Evolutionary conservation across 768 basidiomycete genomes (phyloP).

Genomic region (Amanita fuliginea): DNA sequence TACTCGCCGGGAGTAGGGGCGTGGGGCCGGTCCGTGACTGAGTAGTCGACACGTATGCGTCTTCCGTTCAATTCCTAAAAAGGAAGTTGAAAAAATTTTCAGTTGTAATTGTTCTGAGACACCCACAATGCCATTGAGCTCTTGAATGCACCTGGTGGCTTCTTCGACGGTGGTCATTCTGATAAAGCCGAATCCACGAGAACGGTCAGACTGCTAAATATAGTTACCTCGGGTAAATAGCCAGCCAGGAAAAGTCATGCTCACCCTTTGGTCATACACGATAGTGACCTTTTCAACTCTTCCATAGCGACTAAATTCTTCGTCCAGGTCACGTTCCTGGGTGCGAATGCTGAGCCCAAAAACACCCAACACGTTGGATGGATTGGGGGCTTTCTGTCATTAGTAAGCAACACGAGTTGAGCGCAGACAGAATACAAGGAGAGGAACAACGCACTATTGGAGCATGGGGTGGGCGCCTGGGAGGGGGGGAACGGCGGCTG

Average conservation of each 20-base stretch:
- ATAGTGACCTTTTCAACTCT: constrained; percentile 92
- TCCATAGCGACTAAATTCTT: constrained; percentile 85
- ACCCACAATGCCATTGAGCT: constrained; percentile 86
- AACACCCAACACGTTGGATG: constrained; percentile 87
- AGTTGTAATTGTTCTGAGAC: constrained; percentile 1
- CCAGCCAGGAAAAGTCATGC: constrained; percentile 14
- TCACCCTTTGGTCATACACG: constrained; percentile 91
- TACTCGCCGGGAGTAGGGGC: constrained; percentile 96
- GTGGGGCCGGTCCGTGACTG: constrained; percentile 88
- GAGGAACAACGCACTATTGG: constrained; percentile 47
- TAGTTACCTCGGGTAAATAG: background rate
- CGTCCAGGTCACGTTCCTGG: constrained; percentile 85
- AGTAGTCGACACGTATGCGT: constrained; percentile 94
- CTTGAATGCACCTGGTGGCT: constrained; percentile 77
- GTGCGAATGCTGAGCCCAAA: constrained; percentile 97
- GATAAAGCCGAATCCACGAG: constrained; percentile 97
- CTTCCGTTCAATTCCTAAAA: constrained; percentile 86
- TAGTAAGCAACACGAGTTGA: constrained; percentile 21
- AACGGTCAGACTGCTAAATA: constrained; percentile 69
- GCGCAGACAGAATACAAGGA: constrained; percentile 7
- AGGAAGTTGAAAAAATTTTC: constrained; percentile 3
- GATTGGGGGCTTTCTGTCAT: constrained; percentile 69
- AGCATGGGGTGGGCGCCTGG: constrained; percentile 60
- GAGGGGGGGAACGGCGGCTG: constrained; percentile 42
- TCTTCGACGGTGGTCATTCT: constrained; percentile 87